Evolutionary conservation across 192 early-diverging fungal genomes (phyloP).

Genomic region (Coemansia sp.): DNA sequence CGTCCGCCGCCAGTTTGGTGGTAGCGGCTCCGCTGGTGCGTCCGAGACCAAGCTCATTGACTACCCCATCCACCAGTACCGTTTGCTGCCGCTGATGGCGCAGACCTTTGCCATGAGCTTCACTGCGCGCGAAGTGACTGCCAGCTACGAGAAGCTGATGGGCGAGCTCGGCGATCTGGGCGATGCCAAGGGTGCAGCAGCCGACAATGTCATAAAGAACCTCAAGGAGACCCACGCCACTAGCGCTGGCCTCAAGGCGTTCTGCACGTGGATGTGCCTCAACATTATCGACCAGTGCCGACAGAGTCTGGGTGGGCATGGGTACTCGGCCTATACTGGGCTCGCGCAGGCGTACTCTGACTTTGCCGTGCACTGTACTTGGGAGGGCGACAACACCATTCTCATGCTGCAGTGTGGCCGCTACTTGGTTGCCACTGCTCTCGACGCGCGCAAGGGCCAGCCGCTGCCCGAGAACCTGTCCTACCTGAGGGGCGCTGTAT

Average conservation of each 20-base stretch:
- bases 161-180: constrained; percentile 65
- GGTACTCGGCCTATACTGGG: constrained; percentile 90
- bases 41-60: constrained; percentile 88
- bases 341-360: constrained; percentile 81
- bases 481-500: constrained; percentile 66
- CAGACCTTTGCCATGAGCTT: constrained; percentile 90
- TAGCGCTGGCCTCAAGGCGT: constrained; percentile 87
- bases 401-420: constrained; percentile 85
- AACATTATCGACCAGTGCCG: constrained; percentile 90
- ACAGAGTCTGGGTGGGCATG: constrained; percentile 88
- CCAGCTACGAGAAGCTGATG: constrained; percentile 79
- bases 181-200: constrained; percentile 58
- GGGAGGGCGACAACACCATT: constrained; percentile 92
- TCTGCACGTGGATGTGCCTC: constrained; percentile 89
- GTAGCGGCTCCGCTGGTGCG: constrained; percentile 54
- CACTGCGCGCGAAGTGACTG: constrained; percentile 77
- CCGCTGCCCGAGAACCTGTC: constrained; percentile 71
- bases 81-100: constrained; percentile 88
- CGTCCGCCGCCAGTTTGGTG: constrained; percentile 85
- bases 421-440: constrained; percentile 74
- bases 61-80: constrained; percentile 91
- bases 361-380: constrained; percentile 88
- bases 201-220: constrained; percentile 63
- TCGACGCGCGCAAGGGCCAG: constrained; percentile 72
- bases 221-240: constrained; percentile 92